A percentile compares a stretch with the other conserved stretches of the same genome.
phyloP scores from a whole-genome alignment of 768 basidiomycete genomes.

The Cubamyces lactineus region DNA sequence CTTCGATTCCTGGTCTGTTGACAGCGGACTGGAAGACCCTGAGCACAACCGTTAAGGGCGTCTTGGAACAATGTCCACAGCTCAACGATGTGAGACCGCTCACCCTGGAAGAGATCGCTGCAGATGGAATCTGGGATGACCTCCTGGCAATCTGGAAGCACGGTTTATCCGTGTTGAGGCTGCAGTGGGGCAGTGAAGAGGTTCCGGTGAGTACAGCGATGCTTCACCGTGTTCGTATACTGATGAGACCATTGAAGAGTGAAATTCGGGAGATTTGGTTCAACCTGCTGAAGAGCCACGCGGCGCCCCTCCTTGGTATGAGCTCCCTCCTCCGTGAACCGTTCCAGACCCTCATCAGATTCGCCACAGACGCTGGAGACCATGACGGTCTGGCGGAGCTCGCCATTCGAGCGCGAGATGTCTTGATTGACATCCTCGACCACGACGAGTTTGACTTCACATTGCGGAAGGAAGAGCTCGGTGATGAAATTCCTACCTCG shows the following conservation, averaged over 20 bases:
- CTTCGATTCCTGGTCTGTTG: conserved; percentile 57
- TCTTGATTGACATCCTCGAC: conserved; percentile 45
- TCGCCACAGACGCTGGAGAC: conserved; percentile 46
- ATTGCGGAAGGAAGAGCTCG: conserved; percentile 14
- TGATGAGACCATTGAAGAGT: conserved; percentile 32
- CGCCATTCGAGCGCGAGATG: conserved; percentile 37
- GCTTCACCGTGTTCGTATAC: background rate
- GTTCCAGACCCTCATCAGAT: background rate
- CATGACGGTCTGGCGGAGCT: conserved; percentile 33
- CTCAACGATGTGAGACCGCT: conserved; percentile 60
- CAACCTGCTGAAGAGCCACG: conserved; percentile 54
- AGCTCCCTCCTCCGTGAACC: background rate
- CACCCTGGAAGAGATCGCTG: conserved; percentile 57
- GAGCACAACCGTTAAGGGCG: conserved; percentile 48
- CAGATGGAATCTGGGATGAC: conserved; percentile 54
- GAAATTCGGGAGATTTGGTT: conserved; percentile 62
- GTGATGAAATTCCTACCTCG: conserved; percentile 20
- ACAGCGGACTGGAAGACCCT: conserved; percentile 54
- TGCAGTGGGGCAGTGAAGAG: conserved; percentile 44
- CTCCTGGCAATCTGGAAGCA: conserved; percentile 58
- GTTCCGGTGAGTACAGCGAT: conserved; percentile 48
- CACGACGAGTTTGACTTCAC: conserved; percentile 29
- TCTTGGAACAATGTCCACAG: conserved; percentile 57
- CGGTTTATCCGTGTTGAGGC: conserved; percentile 46
- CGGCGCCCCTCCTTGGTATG: conserved; percentile 50